Evolutionary conservation across 2,329 filamentous ascomycete genomes (phyloP).

Genomic region (Teratosphaeria viscida): DNA sequence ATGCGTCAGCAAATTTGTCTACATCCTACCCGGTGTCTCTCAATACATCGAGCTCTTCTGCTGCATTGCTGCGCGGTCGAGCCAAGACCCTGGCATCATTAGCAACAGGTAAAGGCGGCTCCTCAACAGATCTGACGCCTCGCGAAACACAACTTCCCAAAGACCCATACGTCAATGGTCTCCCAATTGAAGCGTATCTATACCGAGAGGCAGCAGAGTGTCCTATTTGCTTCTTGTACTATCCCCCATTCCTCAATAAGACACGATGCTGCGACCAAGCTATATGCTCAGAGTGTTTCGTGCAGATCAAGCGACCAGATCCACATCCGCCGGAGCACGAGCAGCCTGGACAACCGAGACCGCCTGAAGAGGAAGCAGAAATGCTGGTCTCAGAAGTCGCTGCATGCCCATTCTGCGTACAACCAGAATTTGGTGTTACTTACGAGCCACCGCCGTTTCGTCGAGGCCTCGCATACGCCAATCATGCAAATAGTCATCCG

Average conservation of each 20-base stretch:
- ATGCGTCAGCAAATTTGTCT: conserved; percentile 48
- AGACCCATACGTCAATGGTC: conserved; percentile 88
- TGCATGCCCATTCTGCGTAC: conserved; percentile 87
- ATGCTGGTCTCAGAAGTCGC: conserved; percentile 84
- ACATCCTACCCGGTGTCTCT: conserved; percentile 36
- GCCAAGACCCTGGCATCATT: conserved; percentile 83
- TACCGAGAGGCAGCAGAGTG: conserved; percentile 89
- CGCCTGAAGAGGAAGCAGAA: conserved; percentile 39
- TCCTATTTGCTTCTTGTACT: conserved; percentile 93
- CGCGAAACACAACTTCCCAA: conserved; percentile 70
- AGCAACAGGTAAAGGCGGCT: conserved; percentile 60
- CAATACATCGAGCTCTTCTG: conserved; percentile 32
- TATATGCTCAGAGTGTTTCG: conserved; percentile 97
- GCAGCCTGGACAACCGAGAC: conserved; percentile 25
- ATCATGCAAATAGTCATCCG: conserved; percentile 36
- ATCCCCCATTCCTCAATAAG: conserved; percentile 86
- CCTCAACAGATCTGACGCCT: conserved; percentile 56
- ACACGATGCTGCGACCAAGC: conserved; percentile 92
- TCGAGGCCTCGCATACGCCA: conserved; percentile 63
- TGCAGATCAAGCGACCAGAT: conserved; percentile 92
- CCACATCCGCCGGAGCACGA: conserved; percentile 70
- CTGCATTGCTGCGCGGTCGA: conserved; percentile 61
- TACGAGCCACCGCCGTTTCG: conserved; percentile 85
- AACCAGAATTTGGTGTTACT: conserved; percentile 91
- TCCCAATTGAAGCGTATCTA: conserved; percentile 80